Base-by-base conservation (phyloP, 257 asterid species). In the Fraxinus pennsylvanica region DNA sequence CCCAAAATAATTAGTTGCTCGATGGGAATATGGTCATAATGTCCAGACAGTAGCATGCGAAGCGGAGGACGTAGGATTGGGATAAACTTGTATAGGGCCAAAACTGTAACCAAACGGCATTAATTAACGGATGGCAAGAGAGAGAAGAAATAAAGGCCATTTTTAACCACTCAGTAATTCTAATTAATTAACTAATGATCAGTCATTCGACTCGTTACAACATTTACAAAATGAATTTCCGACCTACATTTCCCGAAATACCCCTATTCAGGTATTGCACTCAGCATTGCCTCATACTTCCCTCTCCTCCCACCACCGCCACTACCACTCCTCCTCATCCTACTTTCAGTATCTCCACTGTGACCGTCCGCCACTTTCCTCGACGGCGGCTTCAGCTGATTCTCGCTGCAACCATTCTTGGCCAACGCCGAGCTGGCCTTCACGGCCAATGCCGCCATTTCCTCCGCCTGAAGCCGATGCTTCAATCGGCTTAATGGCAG, bases 401-500 rank as follows among this genome's bases (percentile, higher is more conserved):
- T 66, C 57, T 78, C 83, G 59, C 68, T 86, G 30, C 39, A 73
- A 25, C 89, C 72, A 71, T 81, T 71, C 68, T 72, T 83, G 68
- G 81, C 41, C 78, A 93, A 78, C 13, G 98, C 98, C 13, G 82
- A 78, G 85, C 92, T 88, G 13, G 98, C 98, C 68, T 89, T 93
- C 3, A 84, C 84, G 1, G 94, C 97, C 91, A 93, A 76, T 59
- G 88, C 93, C 0, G 93, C 98, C 93, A 91, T 90, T 70, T 93
- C 98, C 87, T 85, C 94, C 70, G 90, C 90, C 83, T 80, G 90
- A 38, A 93, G 81, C 63, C 90, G 89, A 30, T 79, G 89, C 70
- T 76, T 85, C 83, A 89, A 72, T 83, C 90, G 80, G 73, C 63
- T 81, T 79, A 82, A 21, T 22, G 98, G 97, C 75, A 91, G 83